These are phyloP conservation scores for Paspalum notatum DNA, from an alignment of 176 grass and related monocot genomes.

Conservation along the genomic window DNA sequence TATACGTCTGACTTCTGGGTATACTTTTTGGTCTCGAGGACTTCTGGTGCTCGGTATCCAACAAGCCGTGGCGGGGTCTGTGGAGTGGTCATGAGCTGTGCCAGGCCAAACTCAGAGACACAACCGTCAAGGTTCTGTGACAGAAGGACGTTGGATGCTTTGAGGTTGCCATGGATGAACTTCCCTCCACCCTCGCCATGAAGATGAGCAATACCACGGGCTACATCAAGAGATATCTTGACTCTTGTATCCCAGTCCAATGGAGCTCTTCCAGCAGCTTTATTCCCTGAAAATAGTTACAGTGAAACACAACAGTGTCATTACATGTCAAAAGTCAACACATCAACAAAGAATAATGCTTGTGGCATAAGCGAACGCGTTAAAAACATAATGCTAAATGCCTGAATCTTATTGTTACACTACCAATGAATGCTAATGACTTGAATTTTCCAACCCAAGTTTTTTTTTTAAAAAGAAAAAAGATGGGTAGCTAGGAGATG, in stretches of 20 bases:
- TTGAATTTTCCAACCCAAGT: not conserved
- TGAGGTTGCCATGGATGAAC: slow-evolving; percentile 91
- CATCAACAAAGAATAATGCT: not conserved
- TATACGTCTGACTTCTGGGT: slow-evolving; percentile 93
- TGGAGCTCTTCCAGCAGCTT: slow-evolving; percentile 55
- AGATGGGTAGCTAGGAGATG: not conserved
- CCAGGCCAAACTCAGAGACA: slow-evolving; percentile 80
- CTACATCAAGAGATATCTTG: slow-evolving; percentile 75
- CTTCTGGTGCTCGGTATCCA: slow-evolving; percentile 82
- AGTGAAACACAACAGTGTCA: slow-evolving; percentile 29
- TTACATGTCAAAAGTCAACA: slow-evolving; percentile 17
- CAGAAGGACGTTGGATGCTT: slow-evolving; percentile 86
- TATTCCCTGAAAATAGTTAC: slow-evolving; percentile 61
- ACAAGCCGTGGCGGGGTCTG: slow-evolving; percentile 56
- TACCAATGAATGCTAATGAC: not conserved
- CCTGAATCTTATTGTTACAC: slow-evolving; percentile 10
- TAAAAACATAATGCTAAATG: slow-evolving; percentile 6
- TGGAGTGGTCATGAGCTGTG: slow-evolving; percentile 69
- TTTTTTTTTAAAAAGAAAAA: not conserved
- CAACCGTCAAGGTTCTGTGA: slow-evolving; percentile 57
- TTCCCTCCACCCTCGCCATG: slow-evolving; percentile 82
- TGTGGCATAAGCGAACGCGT: not conserved
- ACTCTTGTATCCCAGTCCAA: slow-evolving; percentile 85
- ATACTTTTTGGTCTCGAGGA: slow-evolving; percentile 71
- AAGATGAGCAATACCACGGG: slow-evolving; percentile 71